These are phyloP conservation scores for Penicillium robsamsonii DNA, from an alignment of 495 filamentous ascomycete genomes.

Conservation along the genomic window DNA sequence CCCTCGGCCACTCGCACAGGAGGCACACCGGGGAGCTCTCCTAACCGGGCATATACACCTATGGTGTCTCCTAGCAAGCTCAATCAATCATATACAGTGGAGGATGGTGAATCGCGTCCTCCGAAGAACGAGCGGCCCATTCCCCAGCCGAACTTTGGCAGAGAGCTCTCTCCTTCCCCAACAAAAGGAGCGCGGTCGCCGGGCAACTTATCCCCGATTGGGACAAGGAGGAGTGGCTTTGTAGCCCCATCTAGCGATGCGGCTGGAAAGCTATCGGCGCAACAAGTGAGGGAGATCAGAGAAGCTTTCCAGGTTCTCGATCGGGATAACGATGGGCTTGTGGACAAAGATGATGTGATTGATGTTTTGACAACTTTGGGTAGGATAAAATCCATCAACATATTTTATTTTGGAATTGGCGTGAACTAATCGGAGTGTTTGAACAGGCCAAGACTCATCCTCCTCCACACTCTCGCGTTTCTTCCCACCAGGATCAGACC, in stretches of 20 bases:
- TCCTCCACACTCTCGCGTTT: slow-evolving; percentile 63
- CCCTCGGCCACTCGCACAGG: slow-evolving; percentile 34
- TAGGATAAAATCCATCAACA: slow-evolving; percentile 24
- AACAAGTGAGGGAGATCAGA: slow-evolving; percentile 71
- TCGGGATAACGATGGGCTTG: slow-evolving; percentile 70
- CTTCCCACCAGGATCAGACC: slow-evolving; percentile 66
- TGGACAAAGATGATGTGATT: slow-evolving; percentile 73
- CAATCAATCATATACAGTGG: slow-evolving; percentile 48
- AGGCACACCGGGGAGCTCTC: slow-evolving; percentile 45
- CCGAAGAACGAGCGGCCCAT: slow-evolving; percentile 32
- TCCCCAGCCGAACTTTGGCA: slow-evolving; percentile 40
- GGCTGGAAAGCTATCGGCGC: slow-evolving; percentile 59
- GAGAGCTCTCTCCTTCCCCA: slow-evolving; percentile 44
- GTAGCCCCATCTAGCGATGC: slow-evolving; percentile 44
- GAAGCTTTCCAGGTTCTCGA: slow-evolving; percentile 88
- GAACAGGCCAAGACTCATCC: slow-evolving; percentile 55
- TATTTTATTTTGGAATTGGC: neutral
- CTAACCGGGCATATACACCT: slow-evolving; percentile 42
- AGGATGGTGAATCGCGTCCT: slow-evolving; percentile 33
- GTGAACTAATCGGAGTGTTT: slow-evolving; percentile 8
- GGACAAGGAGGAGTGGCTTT: slow-evolving; percentile 28
- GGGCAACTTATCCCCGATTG: slow-evolving; percentile 27
- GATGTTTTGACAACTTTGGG: slow-evolving; percentile 79
- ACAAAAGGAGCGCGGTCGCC: slow-evolving; percentile 39
- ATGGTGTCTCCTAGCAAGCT: slow-evolving; percentile 48